Evolutionary conservation across 2,329 filamentous ascomycete genomes (phyloP), one percentile per base, ranked within the genome.

Genomic region (Penicillium freii): DNA sequence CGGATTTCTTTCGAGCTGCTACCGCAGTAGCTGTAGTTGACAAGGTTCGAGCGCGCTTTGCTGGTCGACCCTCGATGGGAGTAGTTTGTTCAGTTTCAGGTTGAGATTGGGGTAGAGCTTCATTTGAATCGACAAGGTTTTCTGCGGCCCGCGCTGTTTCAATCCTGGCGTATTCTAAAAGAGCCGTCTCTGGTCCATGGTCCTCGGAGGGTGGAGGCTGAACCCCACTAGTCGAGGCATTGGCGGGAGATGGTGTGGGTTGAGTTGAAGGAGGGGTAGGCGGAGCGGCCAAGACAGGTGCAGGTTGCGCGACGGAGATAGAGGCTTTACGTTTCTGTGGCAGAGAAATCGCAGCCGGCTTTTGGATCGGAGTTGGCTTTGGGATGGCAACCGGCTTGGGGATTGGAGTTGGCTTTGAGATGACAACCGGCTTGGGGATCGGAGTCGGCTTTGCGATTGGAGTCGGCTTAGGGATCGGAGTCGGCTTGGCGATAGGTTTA

Each of bases 31-130:
- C 48, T 51, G 38, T 48, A 27, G 61, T 55, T 5, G 54, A 51
- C 4, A 59, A 62, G 1, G 61, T 67, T 50, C 65, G 69, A 15
- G 53, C 39, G 5, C 72, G 68, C 55, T 73, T 75, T 39, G 66
- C 54, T n/a, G 71, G 69, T 19, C 66, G 67, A 33, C 49, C 57
- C 27, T 68, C 64, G 25, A 58, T 54, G 19, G 64, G 49, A 15
- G 51, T 25, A n/a, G 60, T 52, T 29, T 36, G 11, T 54, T 39
- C n/a, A 9, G 25, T n/a, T 40, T 44, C 23, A 2, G 25, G n/a
- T 19, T 34, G 54, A 27, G 54, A 19, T 25, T 57, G 53, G 40
- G 57, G 39, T 17, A 40, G 45, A 19, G 54, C 23, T 25, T 62
- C 56, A 21, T 53, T 56, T 7, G 56, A 42, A 44, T 31, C 36